phyloP scores from a whole-genome alignment of 2,329 filamentous ascomycete species.

The Claviceps sp. region DNA sequence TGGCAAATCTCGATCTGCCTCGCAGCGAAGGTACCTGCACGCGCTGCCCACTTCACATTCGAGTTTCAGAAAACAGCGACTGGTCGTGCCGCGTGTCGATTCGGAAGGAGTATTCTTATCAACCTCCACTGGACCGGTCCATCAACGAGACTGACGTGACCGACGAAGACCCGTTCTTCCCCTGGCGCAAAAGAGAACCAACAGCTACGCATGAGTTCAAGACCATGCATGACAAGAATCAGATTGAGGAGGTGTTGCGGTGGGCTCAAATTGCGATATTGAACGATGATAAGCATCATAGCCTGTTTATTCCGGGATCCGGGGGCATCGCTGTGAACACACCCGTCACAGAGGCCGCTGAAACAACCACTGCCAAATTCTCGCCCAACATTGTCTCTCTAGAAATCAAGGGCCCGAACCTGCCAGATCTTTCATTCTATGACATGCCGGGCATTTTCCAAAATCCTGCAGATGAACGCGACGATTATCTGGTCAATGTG shows the following conservation, averaged over 20 bases:
- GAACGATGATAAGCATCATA: constrained; percentile 45
- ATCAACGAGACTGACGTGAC: constrained; percentile 36
- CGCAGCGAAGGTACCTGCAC: constrained; percentile 63
- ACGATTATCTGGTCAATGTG: constrained; percentile 56
- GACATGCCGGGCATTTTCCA: constrained; percentile 76
- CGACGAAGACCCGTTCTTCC: constrained; percentile 41
- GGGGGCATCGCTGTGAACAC: constrained; percentile 26
- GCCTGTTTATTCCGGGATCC: constrained; percentile 40
- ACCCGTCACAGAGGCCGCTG: constrained; percentile 21
- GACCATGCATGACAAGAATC: constrained; percentile 42
- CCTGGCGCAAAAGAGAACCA: constrained; percentile 44
- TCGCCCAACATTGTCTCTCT: constrained; percentile 71
- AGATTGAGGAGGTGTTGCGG: constrained; percentile 54
- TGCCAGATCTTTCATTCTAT: constrained; percentile 69
- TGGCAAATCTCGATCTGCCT: constrained; percentile 58
- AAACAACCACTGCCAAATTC: constrained; percentile 48
- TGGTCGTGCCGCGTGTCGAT: constrained; percentile 61
- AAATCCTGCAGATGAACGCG: constrained; percentile 47
- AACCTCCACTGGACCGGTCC: constrained; percentile 23
- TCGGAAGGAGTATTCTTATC: constrained; percentile 48
- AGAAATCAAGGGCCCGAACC: constrained; percentile 55
- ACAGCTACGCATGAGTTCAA: constrained; percentile 45
- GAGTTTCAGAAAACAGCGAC: constrained; percentile 41
- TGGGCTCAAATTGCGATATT: constrained; percentile 69
- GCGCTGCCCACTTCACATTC: constrained; percentile 67